Conservation (phyloP, 1,284 basidiomycete genomes). For the Ganoderma resinaceum region DNA sequence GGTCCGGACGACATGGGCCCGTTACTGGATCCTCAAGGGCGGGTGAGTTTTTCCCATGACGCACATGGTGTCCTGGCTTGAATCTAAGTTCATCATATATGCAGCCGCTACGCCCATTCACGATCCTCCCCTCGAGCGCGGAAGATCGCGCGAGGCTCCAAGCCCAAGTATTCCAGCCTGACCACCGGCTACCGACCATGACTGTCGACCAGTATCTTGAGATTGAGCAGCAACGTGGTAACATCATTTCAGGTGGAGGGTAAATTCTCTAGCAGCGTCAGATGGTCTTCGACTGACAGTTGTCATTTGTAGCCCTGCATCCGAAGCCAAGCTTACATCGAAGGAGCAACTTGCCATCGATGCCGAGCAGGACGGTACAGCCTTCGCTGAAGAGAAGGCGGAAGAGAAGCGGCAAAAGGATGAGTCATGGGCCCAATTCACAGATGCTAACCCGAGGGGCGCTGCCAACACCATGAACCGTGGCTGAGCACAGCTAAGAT, state of each 20-base stretch:
- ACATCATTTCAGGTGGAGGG: conserved; percentile 90
- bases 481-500: conserved; percentile 56
- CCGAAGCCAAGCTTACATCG: conserved; percentile 71
- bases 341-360: conserved; percentile 81
- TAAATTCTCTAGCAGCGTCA: conserved; percentile 46
- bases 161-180: conserved; percentile 85
- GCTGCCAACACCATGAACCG: conserved; percentile 96
- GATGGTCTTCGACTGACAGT: conserved; percentile 11
- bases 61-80: conserved; percentile 3
- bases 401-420: conserved; percentile 85
- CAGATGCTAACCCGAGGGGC: conserved; percentile 82
- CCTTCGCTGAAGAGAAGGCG: conserved; percentile 69
- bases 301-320: conserved; percentile 62
- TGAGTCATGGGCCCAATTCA: conserved; percentile 87
- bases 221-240: conserved; percentile 85
- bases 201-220: conserved; percentile 94
- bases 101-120: conserved; percentile 87
- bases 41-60: conserved; percentile 54
- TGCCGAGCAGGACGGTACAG: conserved; percentile 86
- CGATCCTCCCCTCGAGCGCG: conserved; percentile 80
- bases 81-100: neutral
- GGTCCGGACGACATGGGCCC: conserved; percentile 63
- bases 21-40: conserved; percentile 77
- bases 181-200: conserved; percentile 95
- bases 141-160: conserved; percentile 76